phyloP scores from a whole-genome alignment of 148 eudicot genomes.

The Rhododendron molle region DNA sequence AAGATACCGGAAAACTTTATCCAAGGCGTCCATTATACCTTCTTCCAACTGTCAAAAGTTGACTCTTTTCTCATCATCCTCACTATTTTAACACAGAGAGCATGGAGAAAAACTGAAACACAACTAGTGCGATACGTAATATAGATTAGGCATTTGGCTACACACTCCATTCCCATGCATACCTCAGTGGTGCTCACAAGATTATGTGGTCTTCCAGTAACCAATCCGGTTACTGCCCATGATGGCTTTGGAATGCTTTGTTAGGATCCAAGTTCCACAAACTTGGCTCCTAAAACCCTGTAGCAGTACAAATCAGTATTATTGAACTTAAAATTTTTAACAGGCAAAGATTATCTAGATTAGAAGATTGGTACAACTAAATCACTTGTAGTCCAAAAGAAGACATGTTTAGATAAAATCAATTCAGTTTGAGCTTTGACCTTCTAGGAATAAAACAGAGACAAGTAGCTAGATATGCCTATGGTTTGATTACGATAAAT shows the following conservation, averaged over 20 bases:
- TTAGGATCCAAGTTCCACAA: not conserved
- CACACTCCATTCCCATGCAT: not conserved
- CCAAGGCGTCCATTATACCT: not conserved
- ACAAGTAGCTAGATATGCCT: not conserved
- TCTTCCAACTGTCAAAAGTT: not conserved
- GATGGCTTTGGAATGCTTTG: not conserved
- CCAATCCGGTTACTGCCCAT: not conserved
- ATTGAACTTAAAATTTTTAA: not conserved
- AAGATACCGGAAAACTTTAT: not conserved
- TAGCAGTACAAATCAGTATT: not conserved
- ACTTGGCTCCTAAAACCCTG: conserved; percentile 1
- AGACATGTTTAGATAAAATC: not conserved
- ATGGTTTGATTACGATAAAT: not conserved
- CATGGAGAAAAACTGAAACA: not conserved
- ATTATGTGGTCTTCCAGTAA: not conserved
- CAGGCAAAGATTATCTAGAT: not conserved
- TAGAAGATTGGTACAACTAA: not conserved
- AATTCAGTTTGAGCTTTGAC: not conserved
- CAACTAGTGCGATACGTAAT: not conserved
- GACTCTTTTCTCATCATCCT: not conserved
- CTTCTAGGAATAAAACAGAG: not conserved
- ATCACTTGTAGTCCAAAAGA: not conserved
- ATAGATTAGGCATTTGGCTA: not conserved
- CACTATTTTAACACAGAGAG: not conserved
- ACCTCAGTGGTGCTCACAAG: conserved; percentile 10